Evolutionary conservation across 2,329 filamentous ascomycete species (phyloP), one percentile per base, ranked within the genome.

Genomic region (Aureobasidium sp.): DNA sequence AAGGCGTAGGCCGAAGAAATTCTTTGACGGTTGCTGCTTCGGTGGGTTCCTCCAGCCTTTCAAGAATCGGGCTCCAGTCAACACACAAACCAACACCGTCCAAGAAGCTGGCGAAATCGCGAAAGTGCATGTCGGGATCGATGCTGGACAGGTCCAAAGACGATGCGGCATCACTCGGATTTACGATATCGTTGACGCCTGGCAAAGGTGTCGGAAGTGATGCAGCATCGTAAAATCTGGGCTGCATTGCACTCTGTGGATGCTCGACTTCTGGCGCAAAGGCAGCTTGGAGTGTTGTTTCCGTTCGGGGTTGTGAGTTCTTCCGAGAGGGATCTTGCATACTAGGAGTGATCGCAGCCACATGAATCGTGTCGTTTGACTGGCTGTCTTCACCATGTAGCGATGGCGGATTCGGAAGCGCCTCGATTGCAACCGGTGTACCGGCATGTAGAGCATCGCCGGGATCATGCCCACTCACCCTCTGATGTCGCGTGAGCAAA

Each of bases 41-140:
- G 12, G 20, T n/a, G 5, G 27, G 47, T 9, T 56, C 52, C 12
- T 42, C 52, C 2, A 56, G 3, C 9, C 37, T 44, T 11, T 42
- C 22, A 17, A 56, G 37, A 3, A 56, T 56, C 12, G 52, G 52
- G 14, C 52, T 56, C 52, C 52, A 56, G 15, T 44, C 52, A n/a
- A 44, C 39, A 31, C 52, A 56, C 17, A 56, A 34, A 11, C 52
- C 52, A 20, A 56, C 52, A 1, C 52, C 52, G 5, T 56, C 52
- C 9, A 56, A 25, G 9, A 56, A 56, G 39, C 52, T 56, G 11
- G 52, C 52, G 42, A 56, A 56, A 22, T 56, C 52, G 9, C 39
- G 52, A 14, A 56, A 56, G 9, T 42, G 37, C 17, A 31, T 41
- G 8, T 56, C 52, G 3, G 37, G 22, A 14, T 56, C 52, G 8